Evolutionary conservation across 176 grass and related monocot species (phyloP).

Genomic region (Olyra latifolia): DNA sequence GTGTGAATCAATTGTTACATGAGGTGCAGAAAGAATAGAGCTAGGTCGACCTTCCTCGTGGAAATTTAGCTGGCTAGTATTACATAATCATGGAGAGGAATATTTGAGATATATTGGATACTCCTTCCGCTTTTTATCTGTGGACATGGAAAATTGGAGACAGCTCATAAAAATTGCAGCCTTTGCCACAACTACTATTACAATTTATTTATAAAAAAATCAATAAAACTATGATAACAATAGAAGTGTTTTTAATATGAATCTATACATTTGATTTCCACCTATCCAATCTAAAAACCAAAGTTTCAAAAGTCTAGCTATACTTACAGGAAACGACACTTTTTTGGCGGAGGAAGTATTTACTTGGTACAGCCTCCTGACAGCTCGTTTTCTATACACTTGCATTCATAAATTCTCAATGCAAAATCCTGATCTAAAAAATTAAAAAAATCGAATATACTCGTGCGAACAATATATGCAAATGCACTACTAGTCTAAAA

Average conservation of each 20-base stretch:
- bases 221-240: no score
- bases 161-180: no score
- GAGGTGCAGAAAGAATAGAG: background rate
- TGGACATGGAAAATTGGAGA: no score
- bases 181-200: no score
- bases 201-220: no score
- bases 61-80: background rate
- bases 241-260: no score
- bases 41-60: background rate
- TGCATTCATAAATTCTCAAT: background rate
- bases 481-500: background rate
- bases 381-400: background rate
- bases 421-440: slow-evolving; percentile 2
- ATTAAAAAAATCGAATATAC: background rate
- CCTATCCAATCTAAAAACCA: no score
- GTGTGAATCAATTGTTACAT: background rate
- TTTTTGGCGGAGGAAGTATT: background rate
- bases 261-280: no score
- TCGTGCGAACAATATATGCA: background rate
- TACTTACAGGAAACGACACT: no score
- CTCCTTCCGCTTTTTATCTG: no score
- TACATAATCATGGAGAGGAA: background rate
- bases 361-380: background rate
- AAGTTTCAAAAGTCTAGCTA: no score
- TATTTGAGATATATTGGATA: no score